These are phyloP conservation scores for Pythium oligandrum DNA, from an alignment of 352 stramenopile genomes.

Conservation along the genomic window DNA sequence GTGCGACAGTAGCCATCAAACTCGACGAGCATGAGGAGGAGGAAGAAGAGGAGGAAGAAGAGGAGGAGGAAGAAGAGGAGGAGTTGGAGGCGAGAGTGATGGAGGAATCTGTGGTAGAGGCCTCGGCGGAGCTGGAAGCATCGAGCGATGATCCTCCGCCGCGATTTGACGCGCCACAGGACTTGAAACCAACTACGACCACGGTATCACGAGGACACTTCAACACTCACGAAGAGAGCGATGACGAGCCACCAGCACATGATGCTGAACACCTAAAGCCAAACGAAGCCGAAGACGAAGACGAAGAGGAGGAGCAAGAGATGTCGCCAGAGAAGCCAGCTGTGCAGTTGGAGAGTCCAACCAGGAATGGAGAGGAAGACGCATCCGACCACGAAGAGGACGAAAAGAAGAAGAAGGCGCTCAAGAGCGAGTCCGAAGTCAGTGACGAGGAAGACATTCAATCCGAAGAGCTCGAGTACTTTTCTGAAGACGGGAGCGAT, in stretches of 20 bases:
- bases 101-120: conserved; percentile 38
- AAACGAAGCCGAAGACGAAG: neutral
- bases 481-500: conserved; percentile 75
- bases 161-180: no score
- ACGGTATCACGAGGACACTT: conserved; percentile 2
- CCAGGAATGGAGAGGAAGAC: conserved; percentile 3
- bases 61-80: conserved; percentile 18
- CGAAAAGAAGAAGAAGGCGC: conserved; percentile 31
- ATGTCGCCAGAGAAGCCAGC: no score
- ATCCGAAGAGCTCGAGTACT: conserved; percentile 80
- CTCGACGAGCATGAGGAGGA: conserved; percentile 1
- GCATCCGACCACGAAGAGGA: conserved; percentile 23
- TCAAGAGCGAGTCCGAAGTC: conserved; percentile 43
- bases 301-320: neutral
- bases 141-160: conserved; percentile 10
- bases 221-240: conserved; percentile 9
- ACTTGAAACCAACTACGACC: neutral
- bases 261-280: neutral
- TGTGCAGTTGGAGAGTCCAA: neutral
- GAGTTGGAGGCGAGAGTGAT: conserved; percentile 34
- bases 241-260: conserved; percentile 3
- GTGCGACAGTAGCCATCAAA: neutral
- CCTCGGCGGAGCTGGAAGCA: conserved; percentile 25
- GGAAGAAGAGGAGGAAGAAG: conserved; percentile 19
- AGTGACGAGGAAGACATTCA: conserved; percentile 58